phyloP scores from a whole-genome alignment of 2,329 filamentous ascomycete species.

The Colletotrichum neosansevieriae region DNA sequence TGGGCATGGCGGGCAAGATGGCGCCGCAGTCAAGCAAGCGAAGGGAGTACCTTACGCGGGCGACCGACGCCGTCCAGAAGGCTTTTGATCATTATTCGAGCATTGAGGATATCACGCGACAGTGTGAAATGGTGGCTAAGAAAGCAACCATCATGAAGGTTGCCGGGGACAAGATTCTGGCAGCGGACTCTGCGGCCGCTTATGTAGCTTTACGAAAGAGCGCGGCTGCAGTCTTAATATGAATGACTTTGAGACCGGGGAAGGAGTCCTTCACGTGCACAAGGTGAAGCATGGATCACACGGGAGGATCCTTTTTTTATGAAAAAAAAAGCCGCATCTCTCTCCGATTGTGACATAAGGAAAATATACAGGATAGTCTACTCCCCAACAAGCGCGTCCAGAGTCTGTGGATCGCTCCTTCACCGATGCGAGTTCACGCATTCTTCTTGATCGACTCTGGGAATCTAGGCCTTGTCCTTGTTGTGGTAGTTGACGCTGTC shows the following conservation, averaged over 20 bases:
- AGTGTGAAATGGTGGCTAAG: conserved; percentile 85
- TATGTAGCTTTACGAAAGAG: conserved; percentile 69
- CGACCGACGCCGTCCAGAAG: conserved; percentile 70
- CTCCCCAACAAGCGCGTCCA: conserved; percentile 29
- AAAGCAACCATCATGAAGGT: conserved; percentile 82
- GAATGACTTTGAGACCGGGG: not conserved
- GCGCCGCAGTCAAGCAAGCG: conserved; percentile 57
- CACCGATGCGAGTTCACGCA: conserved; percentile 12
- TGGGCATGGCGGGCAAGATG: conserved; percentile 77
- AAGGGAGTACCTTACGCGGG: conserved; percentile 69
- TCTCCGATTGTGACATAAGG: conserved; percentile 38
- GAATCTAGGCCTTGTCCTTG: conserved; percentile 74
- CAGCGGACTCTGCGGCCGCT: conserved; percentile 75
- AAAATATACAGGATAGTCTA: conserved; percentile 47
- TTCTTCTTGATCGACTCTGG: conserved; percentile 37
- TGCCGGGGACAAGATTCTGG: conserved; percentile 71
- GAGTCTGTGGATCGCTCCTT: conserved; percentile 37
- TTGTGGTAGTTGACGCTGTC: conserved; percentile 96
- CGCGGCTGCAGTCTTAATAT: conserved; percentile 36
- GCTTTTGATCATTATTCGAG: conserved; percentile 74
- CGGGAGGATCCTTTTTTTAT: not conserved
- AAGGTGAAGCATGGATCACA: not conserved
- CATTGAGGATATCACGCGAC: conserved; percentile 75
- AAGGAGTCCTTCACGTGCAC: not conserved
- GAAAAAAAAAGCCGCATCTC: conserved; percentile 25